Base-by-base conservation (phyloP, 1,284 basidiomycete species). In the Afroboletus lepidellus region DNA sequence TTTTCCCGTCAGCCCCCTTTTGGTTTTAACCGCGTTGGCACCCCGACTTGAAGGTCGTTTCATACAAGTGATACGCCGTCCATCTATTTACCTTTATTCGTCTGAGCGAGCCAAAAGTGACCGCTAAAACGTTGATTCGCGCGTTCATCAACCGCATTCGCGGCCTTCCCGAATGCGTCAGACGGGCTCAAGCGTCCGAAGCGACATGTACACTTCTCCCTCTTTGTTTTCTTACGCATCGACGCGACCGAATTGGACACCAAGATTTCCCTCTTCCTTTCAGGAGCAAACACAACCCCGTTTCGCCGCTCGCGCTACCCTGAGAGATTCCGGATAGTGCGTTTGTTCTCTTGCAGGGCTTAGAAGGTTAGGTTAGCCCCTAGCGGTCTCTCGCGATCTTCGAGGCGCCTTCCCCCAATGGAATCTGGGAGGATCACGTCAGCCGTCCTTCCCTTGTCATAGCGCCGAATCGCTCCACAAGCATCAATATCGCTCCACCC, bases 381-480 rank as follows among this genome's bases (percentile, higher is more conserved):
- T 25, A 21, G 32, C 23, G 15, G 24, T 16, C 3, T 18, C 12
- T 16, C 25, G 13, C 29, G 29, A 43, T 32, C 29, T 20, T 21
- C 20, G 29, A 30, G 15, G 18, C 13, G 30, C 13, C 25, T 9
- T 5, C 8, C 42, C 5, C 2, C 11, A 42, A 21, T 15, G 41
- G 39, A 3, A 18, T 41, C 15, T 8, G 25, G 9, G 12, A 20
- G 39, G n/a, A 36, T 51, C 51, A 51, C 41, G 27, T 38, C 48
- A 37, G 21, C 37, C 13, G 7, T 43, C 30, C 15, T n/a, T 16
- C 7, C 30, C 3, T 16, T 16, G 15, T 13, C 12, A 15, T 9
- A 33, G 46, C 49, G 20, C 13, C 9, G 18, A 3, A 51, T 50
- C 46, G 37, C 46, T 50, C 46, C 49, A 50, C 46, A 24, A 18